These are phyloP conservation scores for Neurospora sublineolata DNA, from an alignment of 495 filamentous ascomycete species.

Conservation along the genomic window DNA sequence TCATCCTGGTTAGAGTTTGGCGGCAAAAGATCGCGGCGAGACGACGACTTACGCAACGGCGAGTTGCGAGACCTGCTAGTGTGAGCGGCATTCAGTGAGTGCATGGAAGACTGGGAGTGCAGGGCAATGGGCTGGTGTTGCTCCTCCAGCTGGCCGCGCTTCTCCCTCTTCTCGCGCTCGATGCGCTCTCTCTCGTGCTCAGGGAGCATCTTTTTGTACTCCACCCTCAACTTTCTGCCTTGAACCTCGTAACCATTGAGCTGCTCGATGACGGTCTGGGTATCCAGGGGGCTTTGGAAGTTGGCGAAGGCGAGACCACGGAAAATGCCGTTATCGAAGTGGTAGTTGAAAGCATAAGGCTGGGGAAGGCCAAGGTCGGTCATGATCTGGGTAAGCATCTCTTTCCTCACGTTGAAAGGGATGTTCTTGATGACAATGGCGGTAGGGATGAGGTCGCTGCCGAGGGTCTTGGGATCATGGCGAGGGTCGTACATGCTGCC, in stretches of 20 bases:
- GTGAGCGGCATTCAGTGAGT: slow-evolving; percentile 54
- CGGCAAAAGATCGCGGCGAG: slow-evolving; percentile 17
- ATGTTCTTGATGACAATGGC: slow-evolving; percentile 99
- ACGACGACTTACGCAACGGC: slow-evolving; percentile 24
- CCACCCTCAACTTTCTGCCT: slow-evolving; percentile 84
- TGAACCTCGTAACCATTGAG: slow-evolving; percentile 94
- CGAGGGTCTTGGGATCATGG: slow-evolving; percentile 23
- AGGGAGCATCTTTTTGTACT: slow-evolving; percentile 99
- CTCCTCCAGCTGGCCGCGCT: slow-evolving; percentile 90
- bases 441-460: slow-evolving; percentile 79
- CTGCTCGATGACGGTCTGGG: slow-evolving; percentile 73
- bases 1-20: slow-evolving; percentile 8
- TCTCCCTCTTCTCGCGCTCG: slow-evolving; percentile 92
- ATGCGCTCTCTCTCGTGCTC: slow-evolving; percentile 89
- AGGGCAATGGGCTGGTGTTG: slow-evolving; percentile 66
- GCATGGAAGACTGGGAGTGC: slow-evolving; percentile 74
- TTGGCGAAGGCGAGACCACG: slow-evolving; percentile 94
- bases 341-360: slow-evolving; percentile 98
- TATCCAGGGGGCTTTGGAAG: slow-evolving; percentile 92
- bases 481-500: slow-evolving; percentile 23
- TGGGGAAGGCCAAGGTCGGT: slow-evolving; percentile 80
- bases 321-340: slow-evolving; percentile 98
- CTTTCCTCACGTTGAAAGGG: slow-evolving; percentile 95
- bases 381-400: slow-evolving; percentile 86
- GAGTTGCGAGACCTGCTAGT: slow-evolving; percentile 22